Evolutionary conservation across 1,284 basidiomycete species (phyloP).

Genomic region (Pyrrhoderma lamaoense): DNA sequence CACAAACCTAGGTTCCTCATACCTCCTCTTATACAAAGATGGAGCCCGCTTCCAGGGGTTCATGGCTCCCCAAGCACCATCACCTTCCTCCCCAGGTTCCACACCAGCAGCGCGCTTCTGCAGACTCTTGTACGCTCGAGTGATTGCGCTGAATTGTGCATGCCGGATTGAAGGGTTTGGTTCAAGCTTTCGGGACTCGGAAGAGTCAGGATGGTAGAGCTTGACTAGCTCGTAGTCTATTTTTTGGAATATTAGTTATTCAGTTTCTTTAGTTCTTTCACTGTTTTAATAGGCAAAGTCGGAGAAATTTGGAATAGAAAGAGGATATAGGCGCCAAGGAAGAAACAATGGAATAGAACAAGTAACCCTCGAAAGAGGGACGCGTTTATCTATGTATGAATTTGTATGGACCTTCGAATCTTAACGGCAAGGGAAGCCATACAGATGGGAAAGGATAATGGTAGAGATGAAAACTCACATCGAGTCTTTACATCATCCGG

Average conservation of each 20-base stretch:
- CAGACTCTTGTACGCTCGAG: conserved; percentile 52
- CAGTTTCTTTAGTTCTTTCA: too few species aligned
- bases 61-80: conserved; percentile 30
- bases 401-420: too few species aligned
- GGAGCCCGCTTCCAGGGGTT: conserved; percentile 27
- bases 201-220: conserved; percentile 63
- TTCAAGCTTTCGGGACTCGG: conserved; percentile 38
- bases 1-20: conserved; percentile 20
- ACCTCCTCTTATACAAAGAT: conserved; percentile 31
- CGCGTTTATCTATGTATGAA: too few species aligned
- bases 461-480: conserved; percentile 37
- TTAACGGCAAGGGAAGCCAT: too few species aligned
- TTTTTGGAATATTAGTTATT: neutral
- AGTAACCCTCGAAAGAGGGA: too few species aligned
- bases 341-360: too few species aligned
- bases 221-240: conserved; percentile 67
- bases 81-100: neutral
- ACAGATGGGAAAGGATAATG: neutral
- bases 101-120: conserved; percentile 3
- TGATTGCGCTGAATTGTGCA: conserved; percentile 54
- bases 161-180: conserved; percentile 37
- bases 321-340: too few species aligned
- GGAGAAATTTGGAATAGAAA: too few species aligned
- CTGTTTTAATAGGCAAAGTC: too few species aligned
- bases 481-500: conserved; percentile 54